Conservation (phyloP, 257 asterid species). For the Solanum medicagineum region DNA sequence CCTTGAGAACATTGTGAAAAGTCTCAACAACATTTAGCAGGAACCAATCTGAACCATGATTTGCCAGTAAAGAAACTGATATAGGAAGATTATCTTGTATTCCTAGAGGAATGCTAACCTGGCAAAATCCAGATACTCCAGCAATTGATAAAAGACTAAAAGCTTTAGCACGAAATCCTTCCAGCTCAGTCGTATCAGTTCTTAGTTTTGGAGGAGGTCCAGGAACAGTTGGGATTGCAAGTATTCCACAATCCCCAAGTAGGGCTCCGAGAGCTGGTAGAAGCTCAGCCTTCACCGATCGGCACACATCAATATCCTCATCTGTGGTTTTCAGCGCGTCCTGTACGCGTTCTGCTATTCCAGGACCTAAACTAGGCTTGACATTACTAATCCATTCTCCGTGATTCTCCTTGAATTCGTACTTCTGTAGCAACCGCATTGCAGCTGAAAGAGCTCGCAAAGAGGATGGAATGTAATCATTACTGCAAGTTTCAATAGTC, state of each 20-base stretch:
- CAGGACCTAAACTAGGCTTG: slow-evolving; percentile 70
- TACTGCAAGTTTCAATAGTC: slow-evolving; percentile 9
- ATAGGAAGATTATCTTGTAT: slow-evolving; percentile 51
- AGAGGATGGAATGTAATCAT: slow-evolving; percentile 41
- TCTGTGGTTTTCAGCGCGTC: slow-evolving; percentile 51
- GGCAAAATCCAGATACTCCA: slow-evolving; percentile 87
- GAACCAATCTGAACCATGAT: slow-evolving; percentile 68
- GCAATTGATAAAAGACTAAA: slow-evolving; percentile 76
- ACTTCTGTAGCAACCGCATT: slow-evolving; percentile 69
- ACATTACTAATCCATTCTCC: slow-evolving; percentile 69
- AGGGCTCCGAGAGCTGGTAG: slow-evolving; percentile 48
- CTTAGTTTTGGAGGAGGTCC: slow-evolving; percentile 82
- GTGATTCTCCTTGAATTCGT: slow-evolving; percentile 78
- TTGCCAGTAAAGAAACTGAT: slow-evolving; percentile 67
- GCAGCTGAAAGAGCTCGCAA: slow-evolving; percentile 72
- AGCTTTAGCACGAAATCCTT: slow-evolving; percentile 71
- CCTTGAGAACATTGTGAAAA: slow-evolving; percentile 24
- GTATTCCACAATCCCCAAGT: slow-evolving; percentile 57
- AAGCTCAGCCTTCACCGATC: slow-evolving; percentile 42
- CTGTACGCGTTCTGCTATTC: slow-evolving; percentile 65
- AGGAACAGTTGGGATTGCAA: slow-evolving; percentile 84
- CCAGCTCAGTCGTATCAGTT: slow-evolving; percentile 45
- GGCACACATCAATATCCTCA: slow-evolving; percentile 38
- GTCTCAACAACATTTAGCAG: slow-evolving; percentile 45
- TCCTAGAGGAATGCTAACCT: slow-evolving; percentile 88